These are phyloP conservation scores for Citrus sp. DNA, from an alignment of 345 rosid species.

Conservation along the genomic window DNA sequence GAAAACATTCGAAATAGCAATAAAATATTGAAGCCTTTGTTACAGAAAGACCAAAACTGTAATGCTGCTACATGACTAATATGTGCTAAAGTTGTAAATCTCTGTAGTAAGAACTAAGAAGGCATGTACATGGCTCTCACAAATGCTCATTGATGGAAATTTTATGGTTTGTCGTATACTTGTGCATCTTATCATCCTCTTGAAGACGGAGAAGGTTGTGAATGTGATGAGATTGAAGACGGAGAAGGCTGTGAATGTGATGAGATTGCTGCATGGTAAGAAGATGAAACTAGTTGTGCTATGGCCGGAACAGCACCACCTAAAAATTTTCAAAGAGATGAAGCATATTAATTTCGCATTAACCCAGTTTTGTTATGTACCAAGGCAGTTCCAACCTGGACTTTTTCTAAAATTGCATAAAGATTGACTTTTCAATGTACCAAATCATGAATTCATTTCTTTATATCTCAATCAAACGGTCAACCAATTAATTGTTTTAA, in stretches of 20 bases:
- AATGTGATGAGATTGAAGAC: conserved; percentile 40
- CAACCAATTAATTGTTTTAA: neutral
- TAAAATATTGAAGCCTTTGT: neutral
- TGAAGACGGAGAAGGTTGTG: conserved; percentile 34
- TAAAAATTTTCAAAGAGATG: conserved; percentile 25
- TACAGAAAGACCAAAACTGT: neutral
- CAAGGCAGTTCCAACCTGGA: neutral
- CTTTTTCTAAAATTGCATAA: neutral
- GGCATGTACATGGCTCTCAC: neutral
- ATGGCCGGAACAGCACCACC: conserved; percentile 86
- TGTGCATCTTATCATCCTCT: conserved; percentile 48
- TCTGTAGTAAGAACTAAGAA: neutral
- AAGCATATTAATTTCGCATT: neutral
- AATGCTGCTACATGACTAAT: neutral
- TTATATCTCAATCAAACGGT: neutral
- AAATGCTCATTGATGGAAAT: neutral
- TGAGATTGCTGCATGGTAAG: conserved; percentile 63
- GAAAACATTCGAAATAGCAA: neutral
- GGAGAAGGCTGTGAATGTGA: conserved; percentile 42
- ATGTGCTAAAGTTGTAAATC: neutral
- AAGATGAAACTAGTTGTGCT: conserved; percentile 82
- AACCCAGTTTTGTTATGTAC: neutral
- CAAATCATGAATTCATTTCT: neutral
- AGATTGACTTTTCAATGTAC: neutral
- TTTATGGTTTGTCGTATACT: conserved; percentile 33